phyloP scores from a whole-genome alignment of 805 yeast genomes.

The Zygoascus biomembranicola region DNA sequence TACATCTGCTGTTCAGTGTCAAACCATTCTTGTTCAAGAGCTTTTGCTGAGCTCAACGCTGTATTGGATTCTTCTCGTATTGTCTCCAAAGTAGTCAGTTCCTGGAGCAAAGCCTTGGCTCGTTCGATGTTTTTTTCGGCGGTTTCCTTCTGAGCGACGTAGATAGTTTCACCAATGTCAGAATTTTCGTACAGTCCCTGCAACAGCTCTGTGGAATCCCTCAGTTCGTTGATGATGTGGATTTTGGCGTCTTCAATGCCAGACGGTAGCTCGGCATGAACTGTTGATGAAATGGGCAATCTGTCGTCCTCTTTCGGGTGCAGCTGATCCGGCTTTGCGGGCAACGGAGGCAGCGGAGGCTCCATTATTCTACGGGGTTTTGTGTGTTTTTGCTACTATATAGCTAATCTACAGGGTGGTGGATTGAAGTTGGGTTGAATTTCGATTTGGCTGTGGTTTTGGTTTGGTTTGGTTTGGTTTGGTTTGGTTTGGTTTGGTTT shows the following conservation, averaged over 20 bases:
- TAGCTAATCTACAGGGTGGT: no score
- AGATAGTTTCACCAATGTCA: constrained; percentile 18
- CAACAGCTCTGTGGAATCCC: constrained; percentile 8
- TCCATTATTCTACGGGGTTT: neutral
- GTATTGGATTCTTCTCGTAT: neutral
- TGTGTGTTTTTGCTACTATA: no score
- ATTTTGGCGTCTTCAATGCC: constrained; percentile 1
- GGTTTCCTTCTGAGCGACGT: constrained; percentile 18
- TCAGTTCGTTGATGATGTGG: constrained; percentile 3
- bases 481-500: no score
- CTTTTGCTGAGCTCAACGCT: constrained; percentile 17
- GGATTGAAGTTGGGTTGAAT: no score
- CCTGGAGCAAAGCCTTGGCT: constrained; percentile 23
- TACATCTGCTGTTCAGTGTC: constrained; percentile 30
- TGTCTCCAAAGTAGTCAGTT: constrained; percentile 23
- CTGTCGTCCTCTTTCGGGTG: neutral
- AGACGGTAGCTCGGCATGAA: neutral
- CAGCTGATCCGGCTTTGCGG: neutral
- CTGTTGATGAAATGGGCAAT: neutral
- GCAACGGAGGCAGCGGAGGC: neutral
- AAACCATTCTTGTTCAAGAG: constrained; percentile 30
- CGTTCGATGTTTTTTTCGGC: constrained; percentile 21
- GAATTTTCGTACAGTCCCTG: constrained; percentile 25
- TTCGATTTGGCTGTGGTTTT: no score
- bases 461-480: no score